Percentiles rank a stretch among this genome's conserved stretches.
phyloP scores from a whole-genome alignment of 306 rosid genomes.

The Malus orientalis region DNA sequence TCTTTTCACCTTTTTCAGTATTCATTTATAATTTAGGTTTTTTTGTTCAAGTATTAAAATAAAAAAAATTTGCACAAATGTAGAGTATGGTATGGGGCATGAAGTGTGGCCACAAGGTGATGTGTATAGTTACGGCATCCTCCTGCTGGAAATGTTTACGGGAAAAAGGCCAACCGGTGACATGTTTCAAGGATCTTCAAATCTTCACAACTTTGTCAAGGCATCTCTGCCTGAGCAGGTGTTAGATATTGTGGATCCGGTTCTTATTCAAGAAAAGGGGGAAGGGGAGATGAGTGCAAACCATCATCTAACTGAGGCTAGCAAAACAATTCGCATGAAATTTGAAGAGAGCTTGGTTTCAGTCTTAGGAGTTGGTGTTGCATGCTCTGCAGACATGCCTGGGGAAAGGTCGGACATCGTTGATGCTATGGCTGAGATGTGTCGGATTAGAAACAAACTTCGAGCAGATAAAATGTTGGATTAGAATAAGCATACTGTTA shows the following conservation, averaged over 20 bases:
- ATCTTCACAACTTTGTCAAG: background rate
- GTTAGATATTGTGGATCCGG: background rate
- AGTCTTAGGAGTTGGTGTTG: background rate
- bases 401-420: too few relatives aligned
- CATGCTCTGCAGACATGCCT: background rate
- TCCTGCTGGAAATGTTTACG: background rate
- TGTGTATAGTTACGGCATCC: too few relatives aligned
- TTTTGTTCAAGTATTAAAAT: too few relatives aligned
- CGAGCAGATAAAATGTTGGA: too few relatives aligned
- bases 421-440: too few relatives aligned
- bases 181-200: background rate
- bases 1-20: too few relatives aligned
- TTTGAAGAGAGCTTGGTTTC: background rate
- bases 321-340: background rate
- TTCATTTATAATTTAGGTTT: too few relatives aligned
- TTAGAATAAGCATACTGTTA: too few relatives aligned
- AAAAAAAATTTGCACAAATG: too few relatives aligned
- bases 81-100: too few relatives aligned
- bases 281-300: background rate
- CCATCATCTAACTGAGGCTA: background rate
- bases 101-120: too few relatives aligned
- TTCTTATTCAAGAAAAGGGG: background rate
- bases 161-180: conserved; percentile 9
- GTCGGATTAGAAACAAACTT: too few relatives aligned
- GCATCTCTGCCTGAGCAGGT: background rate